Base-by-base conservation (phyloP, 1,284 basidiomycete genomes). In the Butyriboletus regius region DNA sequence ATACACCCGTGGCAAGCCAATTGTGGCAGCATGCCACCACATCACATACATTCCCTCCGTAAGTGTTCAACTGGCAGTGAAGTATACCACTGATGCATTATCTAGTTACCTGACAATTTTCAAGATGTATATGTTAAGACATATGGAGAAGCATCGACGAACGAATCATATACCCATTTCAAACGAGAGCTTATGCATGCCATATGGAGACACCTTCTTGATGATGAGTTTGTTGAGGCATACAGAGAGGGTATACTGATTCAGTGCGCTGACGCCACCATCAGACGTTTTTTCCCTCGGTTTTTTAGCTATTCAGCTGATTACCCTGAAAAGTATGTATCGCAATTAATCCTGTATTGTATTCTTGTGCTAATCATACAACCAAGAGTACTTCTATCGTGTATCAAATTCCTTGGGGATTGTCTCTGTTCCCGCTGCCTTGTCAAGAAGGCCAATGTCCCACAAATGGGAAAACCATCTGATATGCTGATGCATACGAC, bases 301-400 rank as follows among this genome's bases (percentile, higher is more conserved):
- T 58, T 68, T 14, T 60, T 63, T 9, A 61, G 56, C 0, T 67
- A 66, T 40, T 59, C 57, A 0, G 61, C 61, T 1, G 61, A 69
- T 42, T 69, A 70, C 52, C 63, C 62, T 1, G 63, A 70, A 52
- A 70, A 69, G 67, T 69, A 55, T 3, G 8, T 36, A 36, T 26
- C 2, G 1, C 5, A 3, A 2, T 26, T 1, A n/a, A n/a, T n/a
- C n/a, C n/a, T n/a, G n/a, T n/a, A n/a, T n/a, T n/a, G n/a, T 3
- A 26, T 26, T 9, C 2, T 8, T 26, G 8, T 9, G 26, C 26
- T 26, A 26, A 26, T 1, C 2, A 26, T 26, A 3, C 2, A 26
- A 35, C 5, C 15, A 2, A 42, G 3, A 12, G 29, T 40, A 0
- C 6, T 48, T 1, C 14, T 32, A 8, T 17, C 15, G 1, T 51